phyloP scores from a whole-genome alignment of 805 yeast species.

The Suhomyces sp. region DNA sequence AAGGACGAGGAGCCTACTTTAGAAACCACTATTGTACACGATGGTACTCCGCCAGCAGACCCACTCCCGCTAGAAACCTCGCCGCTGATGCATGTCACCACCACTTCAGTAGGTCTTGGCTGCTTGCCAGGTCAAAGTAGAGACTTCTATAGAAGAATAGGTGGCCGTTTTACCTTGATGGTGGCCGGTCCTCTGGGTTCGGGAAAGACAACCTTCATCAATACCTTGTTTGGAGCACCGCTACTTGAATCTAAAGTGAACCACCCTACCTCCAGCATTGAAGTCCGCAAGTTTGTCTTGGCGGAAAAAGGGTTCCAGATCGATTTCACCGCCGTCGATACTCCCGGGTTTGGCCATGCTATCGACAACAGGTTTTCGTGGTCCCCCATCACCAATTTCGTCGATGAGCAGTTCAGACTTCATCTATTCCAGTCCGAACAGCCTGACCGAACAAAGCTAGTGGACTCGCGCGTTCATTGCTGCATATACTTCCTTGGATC shows the following conservation, averaged over 20 bases:
- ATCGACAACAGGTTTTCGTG: conserved; percentile 49
- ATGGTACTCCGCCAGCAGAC: background rate
- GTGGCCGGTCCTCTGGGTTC: conserved; percentile 33
- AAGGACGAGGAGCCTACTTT: background rate
- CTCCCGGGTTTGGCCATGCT: conserved; percentile 64
- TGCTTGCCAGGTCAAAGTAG: conserved; percentile 32
- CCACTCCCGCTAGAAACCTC: background rate
- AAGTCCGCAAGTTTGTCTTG: conserved; percentile 12
- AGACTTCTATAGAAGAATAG: conserved; percentile 21
- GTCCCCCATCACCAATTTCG: conserved; percentile 54
- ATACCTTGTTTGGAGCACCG: conserved; percentile 18
- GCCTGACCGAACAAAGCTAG: conserved; percentile 44
- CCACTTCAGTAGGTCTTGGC: conserved; percentile 18
- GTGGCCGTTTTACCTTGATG: conserved; percentile 36
- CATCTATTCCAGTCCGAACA: conserved; percentile 66
- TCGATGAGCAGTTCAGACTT: conserved; percentile 75
- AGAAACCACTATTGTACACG: background rate
- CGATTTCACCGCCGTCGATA: conserved; percentile 21
- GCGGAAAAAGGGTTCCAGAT: conserved; percentile 18
- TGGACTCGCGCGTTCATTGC: conserved; percentile 77
- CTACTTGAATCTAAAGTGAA: background rate
- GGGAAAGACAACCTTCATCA: conserved; percentile 25
- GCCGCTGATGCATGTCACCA: background rate
- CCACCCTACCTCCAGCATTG: conserved; percentile 10
- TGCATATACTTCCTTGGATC: conserved; percentile 83